A percentile compares a stretch with the other conserved stretches of the same genome.
Conservation (phyloP, 495 filamentous ascomycete species). For the Umbilicaria muhlenbergii region DNA sequence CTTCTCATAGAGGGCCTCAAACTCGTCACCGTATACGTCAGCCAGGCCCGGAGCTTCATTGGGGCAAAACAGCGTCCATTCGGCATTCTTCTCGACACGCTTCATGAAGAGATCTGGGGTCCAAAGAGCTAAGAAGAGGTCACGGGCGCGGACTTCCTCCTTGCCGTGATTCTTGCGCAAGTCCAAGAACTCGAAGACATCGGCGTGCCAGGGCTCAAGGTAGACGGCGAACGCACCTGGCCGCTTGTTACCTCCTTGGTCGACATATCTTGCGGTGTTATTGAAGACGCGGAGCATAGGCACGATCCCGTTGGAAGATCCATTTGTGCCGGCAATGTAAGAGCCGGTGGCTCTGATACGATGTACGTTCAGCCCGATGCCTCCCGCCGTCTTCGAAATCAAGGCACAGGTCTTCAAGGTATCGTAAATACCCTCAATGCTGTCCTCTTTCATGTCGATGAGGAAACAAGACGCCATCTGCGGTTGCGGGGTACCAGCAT, state of each 20-base stretch:
- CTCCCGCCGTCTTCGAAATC: conserved; percentile 98
- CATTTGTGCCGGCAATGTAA: conserved; percentile 95
- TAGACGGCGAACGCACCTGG: conserved; percentile 98
- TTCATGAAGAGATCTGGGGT: conserved; percentile 99
- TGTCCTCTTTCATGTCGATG: conserved; percentile 96
- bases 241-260: conserved; percentile 98
- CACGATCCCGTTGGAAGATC: conserved; percentile 91
- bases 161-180: conserved; percentile 98
- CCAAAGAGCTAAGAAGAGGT: conserved; percentile 96
- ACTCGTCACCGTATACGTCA: conserved; percentile 94
- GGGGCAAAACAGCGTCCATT: conserved; percentile 96
- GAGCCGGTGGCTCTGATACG: conserved; percentile 91
- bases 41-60: conserved; percentile 89
- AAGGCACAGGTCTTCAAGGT: conserved; percentile 97
- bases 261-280: conserved; percentile 96
- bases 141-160: conserved; percentile 90
- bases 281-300: conserved; percentile 98
- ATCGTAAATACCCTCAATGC: conserved; percentile 98
- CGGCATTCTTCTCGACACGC: conserved; percentile 85
- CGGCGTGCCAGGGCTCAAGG: conserved; percentile 97
- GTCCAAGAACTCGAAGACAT: conserved; percentile 94
- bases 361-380: conserved; percentile 91
- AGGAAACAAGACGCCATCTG: conserved; percentile 97
- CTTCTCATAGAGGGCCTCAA: conserved; percentile 84
- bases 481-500: conserved; percentile 83